phyloP scores from a whole-genome alignment of 306 rosid species.

The Fragaria nilgerrensis region DNA sequence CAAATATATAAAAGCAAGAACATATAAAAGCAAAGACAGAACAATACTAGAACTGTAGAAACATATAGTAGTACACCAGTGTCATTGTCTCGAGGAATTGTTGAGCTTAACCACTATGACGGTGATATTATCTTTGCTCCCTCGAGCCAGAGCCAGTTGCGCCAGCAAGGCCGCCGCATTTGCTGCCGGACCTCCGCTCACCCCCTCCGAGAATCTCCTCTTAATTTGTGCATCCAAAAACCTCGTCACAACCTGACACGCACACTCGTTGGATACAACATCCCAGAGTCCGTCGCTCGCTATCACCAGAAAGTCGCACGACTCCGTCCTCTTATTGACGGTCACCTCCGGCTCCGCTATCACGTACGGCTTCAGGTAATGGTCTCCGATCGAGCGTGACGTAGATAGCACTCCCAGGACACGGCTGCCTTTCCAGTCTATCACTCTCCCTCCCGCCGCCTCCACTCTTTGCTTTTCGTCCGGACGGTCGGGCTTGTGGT shows the following conservation, averaged over 20 bases:
- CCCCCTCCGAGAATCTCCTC: conserved; percentile 22
- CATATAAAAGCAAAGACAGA: background rate
- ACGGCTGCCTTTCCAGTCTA: conserved; percentile 51
- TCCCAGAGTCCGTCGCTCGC: conserved; percentile 81
- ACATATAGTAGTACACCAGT: background rate
- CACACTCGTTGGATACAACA: conserved; percentile 45
- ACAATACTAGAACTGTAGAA: background rate
- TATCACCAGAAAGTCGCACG: conserved; percentile 48
- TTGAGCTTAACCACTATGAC: conserved; percentile 38
- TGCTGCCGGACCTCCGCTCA: background rate
- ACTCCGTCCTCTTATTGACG: conserved; percentile 33
- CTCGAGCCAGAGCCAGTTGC: conserved; percentile 62
- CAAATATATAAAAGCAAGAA: background rate
- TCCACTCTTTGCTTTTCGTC: conserved; percentile 63
- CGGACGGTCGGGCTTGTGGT: conserved; percentile 63
- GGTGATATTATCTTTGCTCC: conserved; percentile 64
- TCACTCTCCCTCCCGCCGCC: conserved; percentile 57
- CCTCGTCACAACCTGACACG: conserved; percentile 46
- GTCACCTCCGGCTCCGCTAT: conserved; percentile 52
- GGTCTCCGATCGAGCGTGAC: conserved; percentile 67
- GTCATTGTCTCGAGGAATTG: background rate
- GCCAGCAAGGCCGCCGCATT: conserved; percentile 41
- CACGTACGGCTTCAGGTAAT: conserved; percentile 60
- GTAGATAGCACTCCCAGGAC: conserved; percentile 64
- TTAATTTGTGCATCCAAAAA: conserved; percentile 29